Evolutionary conservation across 2,329 filamentous ascomycete species (phyloP).

Genomic region (Cercospora sesami): DNA sequence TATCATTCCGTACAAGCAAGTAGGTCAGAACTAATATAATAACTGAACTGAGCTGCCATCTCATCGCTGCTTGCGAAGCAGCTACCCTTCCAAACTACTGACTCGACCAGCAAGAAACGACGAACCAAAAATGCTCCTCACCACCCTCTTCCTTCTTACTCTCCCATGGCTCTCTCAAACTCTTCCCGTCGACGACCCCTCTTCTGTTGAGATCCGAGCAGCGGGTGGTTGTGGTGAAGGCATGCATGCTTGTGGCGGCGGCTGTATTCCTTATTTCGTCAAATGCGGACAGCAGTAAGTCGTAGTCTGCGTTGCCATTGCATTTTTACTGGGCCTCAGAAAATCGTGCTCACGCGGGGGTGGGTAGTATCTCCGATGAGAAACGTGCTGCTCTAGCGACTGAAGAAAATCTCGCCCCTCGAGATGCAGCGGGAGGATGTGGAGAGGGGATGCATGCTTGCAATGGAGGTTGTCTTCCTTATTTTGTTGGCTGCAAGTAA

Average conservation of each 20-base stretch:
- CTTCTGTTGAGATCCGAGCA: neutral
- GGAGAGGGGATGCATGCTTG: neutral
- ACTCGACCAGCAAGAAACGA: neutral
- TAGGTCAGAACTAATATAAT: neutral
- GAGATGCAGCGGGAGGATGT: neutral
- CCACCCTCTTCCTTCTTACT: neutral
- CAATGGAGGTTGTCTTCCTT: neutral
- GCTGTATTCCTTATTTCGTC: slow-evolving; percentile 2
- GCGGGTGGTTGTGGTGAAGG: neutral
- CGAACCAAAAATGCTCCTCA: neutral
- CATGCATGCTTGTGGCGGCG: slow-evolving; percentile 1
- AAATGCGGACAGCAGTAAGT: slow-evolving; percentile 1
- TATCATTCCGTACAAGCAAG: neutral
- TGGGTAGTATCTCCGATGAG: neutral
- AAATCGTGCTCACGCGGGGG: neutral
- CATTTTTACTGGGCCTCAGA: neutral
- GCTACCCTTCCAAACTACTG: neutral
- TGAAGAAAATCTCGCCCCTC: neutral
- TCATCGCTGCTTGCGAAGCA: neutral
- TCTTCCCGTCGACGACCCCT: neutral
- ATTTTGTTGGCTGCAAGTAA: neutral
- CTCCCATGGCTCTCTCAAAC: slow-evolving; percentile 1
- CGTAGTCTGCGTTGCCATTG: neutral
- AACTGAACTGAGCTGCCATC: neutral
- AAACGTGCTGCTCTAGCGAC: neutral